These are phyloP conservation scores for Monosporascus sp. DNA, from an alignment of 2,329 filamentous ascomycete species.

Conservation along the genomic window DNA sequence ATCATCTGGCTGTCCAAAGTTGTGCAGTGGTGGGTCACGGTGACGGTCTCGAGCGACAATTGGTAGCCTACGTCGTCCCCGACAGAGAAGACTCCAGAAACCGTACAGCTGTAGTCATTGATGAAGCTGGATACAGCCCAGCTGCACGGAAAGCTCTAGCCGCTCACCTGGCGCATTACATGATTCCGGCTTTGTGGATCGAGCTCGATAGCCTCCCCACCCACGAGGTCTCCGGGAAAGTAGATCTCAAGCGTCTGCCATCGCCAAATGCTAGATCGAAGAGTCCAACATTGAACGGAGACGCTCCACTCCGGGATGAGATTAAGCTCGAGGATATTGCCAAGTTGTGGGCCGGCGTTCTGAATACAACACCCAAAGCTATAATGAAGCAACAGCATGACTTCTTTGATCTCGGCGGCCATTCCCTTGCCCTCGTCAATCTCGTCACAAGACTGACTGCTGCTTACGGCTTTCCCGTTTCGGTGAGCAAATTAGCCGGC, in stretches of 20 bases:
- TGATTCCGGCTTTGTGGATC: slow-evolving; percentile 77
- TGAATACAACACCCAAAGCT: slow-evolving; percentile 57
- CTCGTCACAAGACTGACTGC: slow-evolving; percentile 65
- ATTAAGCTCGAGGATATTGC: slow-evolving; percentile 63
- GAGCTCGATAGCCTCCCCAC: slow-evolving; percentile 66
- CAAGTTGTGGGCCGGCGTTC: slow-evolving; percentile 64
- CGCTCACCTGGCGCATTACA: slow-evolving; percentile 69
- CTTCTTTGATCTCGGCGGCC: slow-evolving; percentile 77
- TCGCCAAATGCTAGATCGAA: slow-evolving; percentile 49
- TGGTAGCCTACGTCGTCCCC: slow-evolving; percentile 71
- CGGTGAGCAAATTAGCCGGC: slow-evolving; percentile 65
- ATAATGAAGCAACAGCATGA: slow-evolving; percentile 63
- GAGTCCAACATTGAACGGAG: slow-evolving; percentile 27
- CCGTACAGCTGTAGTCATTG: slow-evolving; percentile 59
- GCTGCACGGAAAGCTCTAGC: slow-evolving; percentile 60
- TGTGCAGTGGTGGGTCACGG: slow-evolving; percentile 70
- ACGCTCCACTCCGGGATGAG: slow-evolving; percentile 43
- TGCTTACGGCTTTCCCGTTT: slow-evolving; percentile 67
- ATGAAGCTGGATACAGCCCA: slow-evolving; percentile 67
- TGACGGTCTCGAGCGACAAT: slow-evolving; percentile 67
- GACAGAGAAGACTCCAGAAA: slow-evolving; percentile 55
- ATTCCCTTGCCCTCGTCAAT: slow-evolving; percentile 72
- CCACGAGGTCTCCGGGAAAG: slow-evolving; percentile 73
- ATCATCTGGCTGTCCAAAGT: slow-evolving; percentile 62
- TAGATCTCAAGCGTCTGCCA: slow-evolving; percentile 66